Percentiles rank a stretch among this genome's conserved stretches.
These are phyloP conservation scores for Gossypium aridum DNA, from an alignment of 441 rosid species.

Conservation along the genomic window DNA sequence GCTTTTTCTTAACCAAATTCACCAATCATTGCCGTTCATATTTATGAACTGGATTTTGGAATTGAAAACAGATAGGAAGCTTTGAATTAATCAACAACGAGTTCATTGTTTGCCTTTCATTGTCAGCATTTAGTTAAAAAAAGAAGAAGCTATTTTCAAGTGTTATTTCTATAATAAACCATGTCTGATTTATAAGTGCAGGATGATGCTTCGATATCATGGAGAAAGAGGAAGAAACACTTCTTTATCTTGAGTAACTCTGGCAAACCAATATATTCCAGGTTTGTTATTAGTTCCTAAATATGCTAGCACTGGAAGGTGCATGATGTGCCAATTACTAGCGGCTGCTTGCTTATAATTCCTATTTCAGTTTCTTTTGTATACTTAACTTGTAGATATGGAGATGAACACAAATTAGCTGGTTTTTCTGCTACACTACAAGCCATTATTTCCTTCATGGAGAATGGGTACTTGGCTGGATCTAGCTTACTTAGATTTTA, in stretches of 20 bases:
- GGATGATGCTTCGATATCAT: slow-evolving; percentile 89
- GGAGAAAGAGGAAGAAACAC: slow-evolving; percentile 99
- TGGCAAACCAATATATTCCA: slow-evolving; percentile 98
- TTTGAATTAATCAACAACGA: not conserved
- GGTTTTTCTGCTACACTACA: slow-evolving; percentile 98
- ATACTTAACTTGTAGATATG: slow-evolving; percentile 51
- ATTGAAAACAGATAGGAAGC: not conserved
- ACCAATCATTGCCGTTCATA: not conserved
- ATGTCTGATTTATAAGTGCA: slow-evolving; percentile 37
- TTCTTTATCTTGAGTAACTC: slow-evolving; percentile 91
- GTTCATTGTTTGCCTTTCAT: not conserved
- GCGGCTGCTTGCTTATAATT: not conserved
- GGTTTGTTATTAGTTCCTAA: slow-evolving; percentile 33
- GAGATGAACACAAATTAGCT: slow-evolving; percentile 95
- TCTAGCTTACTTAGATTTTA: slow-evolving; percentile 15
- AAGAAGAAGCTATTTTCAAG: not conserved
- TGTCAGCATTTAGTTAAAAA: not conserved
- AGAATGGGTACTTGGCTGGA: slow-evolving; percentile 65
- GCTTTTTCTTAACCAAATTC: slow-evolving; percentile 1
- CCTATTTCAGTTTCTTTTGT: not conserved
- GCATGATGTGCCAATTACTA: slow-evolving; percentile 3
- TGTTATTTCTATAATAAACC: slow-evolving; percentile 10
- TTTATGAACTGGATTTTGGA: not conserved
- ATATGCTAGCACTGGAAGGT: not conserved
- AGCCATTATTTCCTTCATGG: slow-evolving; percentile 97